Evolutionary conservation across 805 yeast species (phyloP), one percentile per base, ranked within the genome.

Genomic region (Hanseniaspora occidentalis): DNA sequence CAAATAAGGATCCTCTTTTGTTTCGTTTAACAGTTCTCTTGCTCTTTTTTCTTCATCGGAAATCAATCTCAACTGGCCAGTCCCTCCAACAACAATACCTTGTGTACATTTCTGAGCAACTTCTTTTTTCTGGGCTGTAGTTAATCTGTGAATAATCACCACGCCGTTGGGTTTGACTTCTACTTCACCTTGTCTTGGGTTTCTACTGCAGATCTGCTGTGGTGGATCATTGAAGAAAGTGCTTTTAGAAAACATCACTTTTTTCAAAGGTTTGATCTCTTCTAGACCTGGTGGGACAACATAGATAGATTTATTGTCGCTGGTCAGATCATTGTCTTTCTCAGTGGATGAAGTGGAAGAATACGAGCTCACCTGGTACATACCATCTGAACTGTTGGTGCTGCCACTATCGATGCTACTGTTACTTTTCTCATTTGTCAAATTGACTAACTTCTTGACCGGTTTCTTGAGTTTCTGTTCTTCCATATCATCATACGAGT

Each of bases 221-320:
- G 94, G 94, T 2, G 95, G 95, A 56, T 88, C 96, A 45, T 72
- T 71, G 26, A 71, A 73, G 51, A 84, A 77, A 13, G 84, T 79
- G 26, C 81, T 81, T 4, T 81, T 66, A 2, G 86, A 84, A 62
- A 88, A 88, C 0, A 79, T 69, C 4, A 85, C 94, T 47, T 84
- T 68, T 45, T 73, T 71, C 54, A 84, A 45, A 6, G 56, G 52
- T 39, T 60, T 60, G 1, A 66, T 35, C 26, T 71, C 42, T 36
- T 64, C 69, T 35, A 67, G 45, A 0, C 73, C 73, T 2, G 73
- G 73, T 9, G 44, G 44, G 2, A 35, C 19, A 17, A 25, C 29
- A 7, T 22, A 31, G 2, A 2, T 11, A 27, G n/a, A 19, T 7
- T 19, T 20, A n/a, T 18, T 14, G 22, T 19, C 35, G 19, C 35